These are phyloP conservation scores for Zymoseptoria brevis DNA, from an alignment of 2,329 filamentous ascomycete genomes.

Conservation along the genomic window DNA sequence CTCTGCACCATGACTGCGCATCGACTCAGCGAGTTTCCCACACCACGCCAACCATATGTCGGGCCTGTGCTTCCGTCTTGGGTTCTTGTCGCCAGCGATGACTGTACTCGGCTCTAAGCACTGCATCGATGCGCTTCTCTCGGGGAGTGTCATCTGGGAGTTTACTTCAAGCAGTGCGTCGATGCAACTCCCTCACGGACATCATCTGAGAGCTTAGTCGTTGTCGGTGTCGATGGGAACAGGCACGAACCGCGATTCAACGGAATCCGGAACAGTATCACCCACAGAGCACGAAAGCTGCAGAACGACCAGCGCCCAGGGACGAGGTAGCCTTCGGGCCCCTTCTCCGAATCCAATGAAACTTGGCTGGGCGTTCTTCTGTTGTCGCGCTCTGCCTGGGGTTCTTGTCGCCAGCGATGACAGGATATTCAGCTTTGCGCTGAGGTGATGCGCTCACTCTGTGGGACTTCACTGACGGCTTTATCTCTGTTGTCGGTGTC, in stretches of 20 bases:
- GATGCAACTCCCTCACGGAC: too few relatives aligned
- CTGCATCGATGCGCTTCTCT: too few relatives aligned
- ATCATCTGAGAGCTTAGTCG: too few relatives aligned
- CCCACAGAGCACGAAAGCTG: neutral
- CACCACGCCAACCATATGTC: neutral
- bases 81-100: neutral
- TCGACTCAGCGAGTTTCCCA: neutral
- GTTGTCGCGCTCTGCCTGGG: neutral
- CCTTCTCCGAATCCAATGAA: neutral
- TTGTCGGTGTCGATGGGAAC: neutral
- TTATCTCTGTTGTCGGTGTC: neutral
- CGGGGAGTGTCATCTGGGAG: too few relatives aligned
- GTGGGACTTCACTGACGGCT: neutral
- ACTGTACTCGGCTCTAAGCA: neutral
- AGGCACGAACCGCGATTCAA: neutral
- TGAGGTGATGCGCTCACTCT: neutral
- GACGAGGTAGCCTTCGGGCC: neutral
- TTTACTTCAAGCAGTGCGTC: too few relatives aligned
- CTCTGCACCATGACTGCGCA: neutral
- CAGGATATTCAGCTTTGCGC: neutral
- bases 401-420: neutral
- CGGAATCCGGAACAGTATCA: neutral
- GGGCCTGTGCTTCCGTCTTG: neutral
- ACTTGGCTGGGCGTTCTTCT: neutral
- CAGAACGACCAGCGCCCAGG: neutral